Evolutionary conservation across 2,329 filamentous ascomycete species (phyloP).

Genomic region (Calcarisporium arbuscula): DNA sequence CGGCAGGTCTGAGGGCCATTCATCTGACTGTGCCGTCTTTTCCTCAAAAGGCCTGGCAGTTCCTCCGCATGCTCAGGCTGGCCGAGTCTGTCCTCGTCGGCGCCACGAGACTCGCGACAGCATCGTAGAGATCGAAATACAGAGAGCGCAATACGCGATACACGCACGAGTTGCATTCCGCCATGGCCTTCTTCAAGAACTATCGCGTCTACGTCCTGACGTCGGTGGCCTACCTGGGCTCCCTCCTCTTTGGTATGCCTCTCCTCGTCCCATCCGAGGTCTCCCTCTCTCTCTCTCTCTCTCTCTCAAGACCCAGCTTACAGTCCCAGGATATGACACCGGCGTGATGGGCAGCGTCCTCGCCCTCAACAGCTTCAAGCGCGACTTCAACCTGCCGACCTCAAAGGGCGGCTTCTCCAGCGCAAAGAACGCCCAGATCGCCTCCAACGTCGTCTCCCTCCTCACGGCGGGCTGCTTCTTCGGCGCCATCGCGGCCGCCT

Average conservation of each 20-base stretch:
- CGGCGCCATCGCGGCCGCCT: constrained; percentile 14
- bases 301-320: constrained; percentile 1
- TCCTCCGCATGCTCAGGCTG: too few relatives aligned
- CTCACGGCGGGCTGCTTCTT: constrained; percentile 17
- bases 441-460: constrained; percentile 13
- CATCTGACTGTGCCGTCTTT: too few relatives aligned
- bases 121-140: too few relatives aligned
- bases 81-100: too few relatives aligned
- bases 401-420: constrained; percentile 10
- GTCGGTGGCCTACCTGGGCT: constrained; percentile 9
- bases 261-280: too few relatives aligned
- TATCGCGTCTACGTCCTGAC: constrained; percentile 9
- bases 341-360: constrained; percentile 12
- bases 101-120: too few relatives aligned
- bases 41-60: too few relatives aligned
- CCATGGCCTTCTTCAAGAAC: constrained; percentile 9
- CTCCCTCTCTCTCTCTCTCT: too few relatives aligned
- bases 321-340: constrained; percentile 6
- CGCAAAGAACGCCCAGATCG: constrained; percentile 9
- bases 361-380: constrained; percentile 11
- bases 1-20: too few relatives aligned
- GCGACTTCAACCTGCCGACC: constrained; percentile 12
- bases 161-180: too few relatives aligned
- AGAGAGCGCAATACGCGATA: too few relatives aligned
- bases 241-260: constrained; percentile 8